Base-by-base conservation (phyloP, 345 rosid genomes). In the Noccaea bulbosa region DNA sequence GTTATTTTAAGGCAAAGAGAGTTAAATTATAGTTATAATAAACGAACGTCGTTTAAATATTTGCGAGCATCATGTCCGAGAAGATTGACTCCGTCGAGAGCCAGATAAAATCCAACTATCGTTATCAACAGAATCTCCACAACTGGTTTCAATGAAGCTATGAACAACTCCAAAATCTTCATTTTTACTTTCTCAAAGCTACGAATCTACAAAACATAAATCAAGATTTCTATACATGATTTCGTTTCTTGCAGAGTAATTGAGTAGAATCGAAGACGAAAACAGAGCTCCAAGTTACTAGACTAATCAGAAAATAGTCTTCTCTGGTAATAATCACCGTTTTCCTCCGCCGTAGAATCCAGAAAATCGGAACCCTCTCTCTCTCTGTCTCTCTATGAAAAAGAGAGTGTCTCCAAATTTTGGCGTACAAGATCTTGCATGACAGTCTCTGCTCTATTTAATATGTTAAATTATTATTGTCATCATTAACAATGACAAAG, bases 61-160 rank as follows among this genome's bases (percentile, higher is more conserved):
- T 82, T 88, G 65, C 90, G 77, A 10, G 93, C 82, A 24, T 78
- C 88, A 7, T 77, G 81, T 37, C 85, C 86, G 56, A 85, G 71
- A 57, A 87, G 57, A 69, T 82, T 37, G 61, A 85, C 81, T 11
- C 65, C 67, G 12, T 87, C 86, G 0, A 85, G 79, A 45, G 90
- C 90, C 63, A 87, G 65, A 66, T 64, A 87, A 4, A 82, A 69
- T 35, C 90, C 88, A 43, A 87, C 84, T 1, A 75, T 80, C 20
- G 88, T 87, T 40, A 85, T 47, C 66, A 87, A 16, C 2, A 87
- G 70, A 67, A 84, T 85, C 77, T 85, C 83, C 39, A 84, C 24
- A 5, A 85, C 87, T 2, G 90, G 87, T 45, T 81, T 84, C 6
- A 85, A 74, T 11, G 93, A 78, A 45, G 88, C 77, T 54, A 84